Evolutionary conservation across 2,329 filamentous ascomycete genomes (phyloP).

Genomic region (Cercospora janseana): DNA sequence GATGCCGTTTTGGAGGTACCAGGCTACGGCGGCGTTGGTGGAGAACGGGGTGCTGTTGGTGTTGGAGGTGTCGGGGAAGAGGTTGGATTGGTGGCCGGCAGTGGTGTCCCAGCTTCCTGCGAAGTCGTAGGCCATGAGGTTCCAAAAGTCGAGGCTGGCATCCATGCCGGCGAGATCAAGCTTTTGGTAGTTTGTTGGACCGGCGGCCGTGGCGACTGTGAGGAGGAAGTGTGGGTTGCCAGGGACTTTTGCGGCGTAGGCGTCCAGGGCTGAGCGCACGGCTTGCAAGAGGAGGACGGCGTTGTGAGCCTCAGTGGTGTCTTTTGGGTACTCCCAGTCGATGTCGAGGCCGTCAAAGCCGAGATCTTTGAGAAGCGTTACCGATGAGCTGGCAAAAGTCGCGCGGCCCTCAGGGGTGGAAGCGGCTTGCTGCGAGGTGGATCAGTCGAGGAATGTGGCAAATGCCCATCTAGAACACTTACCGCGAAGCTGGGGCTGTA

Average conservation of each 20-base stretch:
- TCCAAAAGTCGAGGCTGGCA: constrained; percentile 49
- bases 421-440: constrained; percentile 48
- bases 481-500: constrained; percentile 73
- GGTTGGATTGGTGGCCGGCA: constrained; percentile 77
- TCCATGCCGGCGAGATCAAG: constrained; percentile 45
- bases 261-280: constrained; percentile 41
- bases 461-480: not conserved
- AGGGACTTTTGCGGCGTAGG: constrained; percentile 40
- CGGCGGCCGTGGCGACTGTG: constrained; percentile 47
- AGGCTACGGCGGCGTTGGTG: constrained; percentile 65
- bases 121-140: constrained; percentile 54
- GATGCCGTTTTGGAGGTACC: constrained; percentile 65
- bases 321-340: constrained; percentile 51
- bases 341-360: constrained; percentile 63
- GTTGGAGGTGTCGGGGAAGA: constrained; percentile 60
- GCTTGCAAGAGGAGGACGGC: constrained; percentile 42
- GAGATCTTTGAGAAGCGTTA: constrained; percentile 72
- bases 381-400: constrained; percentile 67
- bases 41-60: constrained; percentile 73
- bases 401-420: constrained; percentile 61
- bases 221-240: constrained; percentile 44
- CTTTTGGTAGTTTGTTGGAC: constrained; percentile 45
- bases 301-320: constrained; percentile 40
- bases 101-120: constrained; percentile 74
- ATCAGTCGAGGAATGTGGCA: constrained; percentile 5